Conservation (phyloP, 2,329 filamentous ascomycete genomes). For the Diaporthe capsici region DNA sequence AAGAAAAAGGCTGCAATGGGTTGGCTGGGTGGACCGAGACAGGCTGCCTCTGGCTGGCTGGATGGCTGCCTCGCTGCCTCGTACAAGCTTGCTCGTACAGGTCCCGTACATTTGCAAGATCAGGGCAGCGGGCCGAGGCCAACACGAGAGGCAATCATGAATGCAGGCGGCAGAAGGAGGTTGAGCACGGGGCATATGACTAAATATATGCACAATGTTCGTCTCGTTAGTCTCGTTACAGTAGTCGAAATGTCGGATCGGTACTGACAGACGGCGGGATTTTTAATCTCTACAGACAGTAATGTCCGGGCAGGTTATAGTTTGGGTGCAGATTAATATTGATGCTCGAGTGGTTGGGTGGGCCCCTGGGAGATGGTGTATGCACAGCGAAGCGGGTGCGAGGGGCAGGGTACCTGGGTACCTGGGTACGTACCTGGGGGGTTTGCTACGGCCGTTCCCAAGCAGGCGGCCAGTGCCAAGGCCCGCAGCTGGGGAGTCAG, state of each 20-base stretch:
- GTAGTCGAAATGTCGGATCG: slow-evolving; percentile 13
- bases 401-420: not conserved
- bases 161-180: not conserved
- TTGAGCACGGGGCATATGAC: slow-evolving; percentile 11
- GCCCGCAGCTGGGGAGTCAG: slow-evolving; percentile 15
- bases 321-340: slow-evolving; percentile 33
- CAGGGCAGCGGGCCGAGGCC: not conserved
- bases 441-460: not conserved
- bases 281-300: slow-evolving; percentile 16
- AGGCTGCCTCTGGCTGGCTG: not conserved
- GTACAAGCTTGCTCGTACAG: not conserved
- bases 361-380: slow-evolving; percentile 21
- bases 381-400: slow-evolving; percentile 22
- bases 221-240: slow-evolving; percentile 24
- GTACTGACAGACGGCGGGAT: not conserved
- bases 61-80: not conserved
- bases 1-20: not conserved
- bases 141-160: slow-evolving; percentile 18
- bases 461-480: slow-evolving; percentile 3
- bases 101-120: not conserved
- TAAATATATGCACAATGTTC: slow-evolving; percentile 13
- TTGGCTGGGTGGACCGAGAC: not conserved
- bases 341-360: slow-evolving; percentile 25
- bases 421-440: not conserved
- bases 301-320: slow-evolving; percentile 31